phyloP scores from a whole-genome alignment of 2,329 filamentous ascomycete species.

The Aplosporella prunicola region DNA sequence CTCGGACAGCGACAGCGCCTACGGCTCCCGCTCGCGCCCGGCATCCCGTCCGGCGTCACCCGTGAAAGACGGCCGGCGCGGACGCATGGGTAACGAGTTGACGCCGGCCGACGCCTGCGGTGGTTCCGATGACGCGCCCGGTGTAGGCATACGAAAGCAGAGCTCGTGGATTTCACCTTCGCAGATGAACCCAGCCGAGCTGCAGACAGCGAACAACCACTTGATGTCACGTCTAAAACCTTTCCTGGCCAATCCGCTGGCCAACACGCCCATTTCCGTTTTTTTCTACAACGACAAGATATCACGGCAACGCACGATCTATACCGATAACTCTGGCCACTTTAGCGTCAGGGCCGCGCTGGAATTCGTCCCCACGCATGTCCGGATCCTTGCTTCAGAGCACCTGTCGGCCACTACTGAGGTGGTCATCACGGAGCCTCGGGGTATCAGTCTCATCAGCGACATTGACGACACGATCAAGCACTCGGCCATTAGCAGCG shows the following conservation, averaged over 20 bases:
- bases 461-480: constrained; percentile 98
- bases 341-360: constrained; percentile 72
- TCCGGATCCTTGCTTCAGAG: constrained; percentile 79
- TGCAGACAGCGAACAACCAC: constrained; percentile 72
- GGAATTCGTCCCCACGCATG: constrained; percentile 82
- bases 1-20: constrained; percentile 31
- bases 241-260: constrained; percentile 77
- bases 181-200: constrained; percentile 66
- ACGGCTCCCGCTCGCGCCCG: constrained; percentile 26
- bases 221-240: constrained; percentile 80
- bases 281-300: constrained; percentile 88
- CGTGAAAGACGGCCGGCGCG: constrained; percentile 14
- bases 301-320: constrained; percentile 75
- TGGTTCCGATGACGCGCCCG: constrained; percentile 16
- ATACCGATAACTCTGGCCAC: constrained; percentile 82
- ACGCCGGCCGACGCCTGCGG: constrained; percentile 12
- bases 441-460: constrained; percentile 84
- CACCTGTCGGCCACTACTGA: constrained; percentile 71
- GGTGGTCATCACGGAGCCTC: constrained; percentile 65
- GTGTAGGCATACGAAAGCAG: constrained; percentile 37
- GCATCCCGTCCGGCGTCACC: too few species aligned
- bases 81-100: constrained; percentile 12
- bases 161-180: constrained; percentile 41
- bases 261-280: constrained; percentile 69
- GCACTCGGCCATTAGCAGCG: constrained; percentile 78